Evolutionary conservation across 2,329 filamentous ascomycete genomes (phyloP), one percentile per base, ranked within the genome.

Genomic region (Sclerotinia minor): DNA sequence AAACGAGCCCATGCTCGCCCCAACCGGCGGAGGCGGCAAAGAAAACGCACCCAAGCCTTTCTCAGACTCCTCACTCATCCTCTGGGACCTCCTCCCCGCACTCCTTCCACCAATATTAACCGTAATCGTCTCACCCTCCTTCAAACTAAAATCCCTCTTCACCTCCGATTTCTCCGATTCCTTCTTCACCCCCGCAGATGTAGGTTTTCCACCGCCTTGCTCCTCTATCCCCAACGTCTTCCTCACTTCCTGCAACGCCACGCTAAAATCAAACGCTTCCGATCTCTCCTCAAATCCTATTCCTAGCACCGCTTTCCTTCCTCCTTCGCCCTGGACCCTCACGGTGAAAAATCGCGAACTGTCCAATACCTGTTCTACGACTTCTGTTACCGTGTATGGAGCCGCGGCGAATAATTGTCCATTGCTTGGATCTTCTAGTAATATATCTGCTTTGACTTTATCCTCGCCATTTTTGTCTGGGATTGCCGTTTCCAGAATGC

Each of bases 121-220:
- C 32, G 89, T 92, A 73, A 96, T 96, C 24, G 91, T 96, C 83
- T 97, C 90, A 15, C 92, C 92, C 69, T 94, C 92, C 78, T 96
- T 96, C 71, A 97, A 78, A 75, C 91, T 94, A 76, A 92, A 93
- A 75, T 96, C 92, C 72, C 85, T 86, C 79, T 88, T 89, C 75
- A 86, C 85, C 57, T 79, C 75, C 67, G 79, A 78, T 17, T 53
- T 45, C 69, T 79, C 78, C 69, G 78, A 79, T 21, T 75, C 74
- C 17, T 76, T 77, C 5, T 76, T 64, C 50, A 8, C 26, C 9
- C 11, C 64, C 19, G 38, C 76, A 54, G 60, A 54, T 0, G 75
- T 72, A 53, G 79, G 71, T 71, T 74, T 73, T 52, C 68, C 77
- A 61, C 73, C 72, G 13, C 75, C 78, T 55, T 75, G 77, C 45